Evolutionary conservation across 495 filamentous ascomycete genomes (phyloP).

Genomic region (Xylaria flabelliformis): DNA sequence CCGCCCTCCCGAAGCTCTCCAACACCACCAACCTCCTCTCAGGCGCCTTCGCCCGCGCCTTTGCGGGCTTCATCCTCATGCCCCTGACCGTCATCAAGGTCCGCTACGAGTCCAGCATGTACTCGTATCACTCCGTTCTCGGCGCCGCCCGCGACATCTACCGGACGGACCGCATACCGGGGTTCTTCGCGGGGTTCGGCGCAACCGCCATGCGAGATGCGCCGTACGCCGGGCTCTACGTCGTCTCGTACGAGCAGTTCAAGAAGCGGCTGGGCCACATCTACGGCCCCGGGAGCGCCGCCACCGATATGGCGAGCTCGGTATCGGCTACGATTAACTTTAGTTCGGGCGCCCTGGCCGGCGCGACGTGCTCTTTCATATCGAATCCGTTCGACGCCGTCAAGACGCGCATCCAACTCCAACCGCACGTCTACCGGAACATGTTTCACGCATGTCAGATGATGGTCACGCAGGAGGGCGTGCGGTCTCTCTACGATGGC

Average conservation of each 20-base stretch:
- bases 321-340: conserved; percentile 82
- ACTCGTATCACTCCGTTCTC: conserved; percentile 79
- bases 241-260: conserved; percentile 89
- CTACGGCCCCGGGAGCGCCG: conserved; percentile 30
- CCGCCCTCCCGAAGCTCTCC: conserved; percentile 81
- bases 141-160: conserved; percentile 78
- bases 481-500: conserved; percentile 83
- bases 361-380: conserved; percentile 79
- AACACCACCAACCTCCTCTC: conserved; percentile 85
- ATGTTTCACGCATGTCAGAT: conserved; percentile 75
- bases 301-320: conserved; percentile 38
- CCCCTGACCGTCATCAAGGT: conserved; percentile 97
- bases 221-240: conserved; percentile 93
- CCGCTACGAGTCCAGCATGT: conserved; percentile 86
- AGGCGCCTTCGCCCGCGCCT: conserved; percentile 81
- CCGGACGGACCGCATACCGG: conserved; percentile 72
- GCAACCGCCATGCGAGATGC: conserved; percentile 93
- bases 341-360: conserved; percentile 76
- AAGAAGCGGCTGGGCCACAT: conserved; percentile 69
- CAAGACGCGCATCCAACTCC: conserved; percentile 93
- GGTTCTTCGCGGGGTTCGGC: conserved; percentile 92
- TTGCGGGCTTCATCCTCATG: conserved; percentile 91
- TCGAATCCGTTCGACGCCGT: conserved; percentile 97
- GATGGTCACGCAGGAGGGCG: conserved; percentile 84
- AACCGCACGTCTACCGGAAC: conserved; percentile 83